Evolutionary conservation across 2,329 filamentous ascomycete species (phyloP).

Genomic region (Rhynchosporium secalis): DNA sequence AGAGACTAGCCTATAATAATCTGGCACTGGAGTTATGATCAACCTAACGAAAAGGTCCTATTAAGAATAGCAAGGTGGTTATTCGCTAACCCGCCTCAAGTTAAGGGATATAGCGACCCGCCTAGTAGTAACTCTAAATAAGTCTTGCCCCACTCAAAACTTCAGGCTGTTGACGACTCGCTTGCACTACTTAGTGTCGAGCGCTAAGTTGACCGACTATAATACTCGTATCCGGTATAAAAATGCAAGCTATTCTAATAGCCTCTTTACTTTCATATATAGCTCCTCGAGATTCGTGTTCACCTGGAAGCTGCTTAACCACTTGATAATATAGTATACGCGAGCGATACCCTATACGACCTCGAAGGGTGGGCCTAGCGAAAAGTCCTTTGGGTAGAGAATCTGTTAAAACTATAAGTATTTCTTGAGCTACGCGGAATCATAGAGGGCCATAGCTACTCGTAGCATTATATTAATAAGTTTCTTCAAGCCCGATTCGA

Average conservation of each 20-base stretch:
- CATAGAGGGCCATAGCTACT: constrained; percentile 24
- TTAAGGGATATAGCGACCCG: not conserved
- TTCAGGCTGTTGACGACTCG: not conserved
- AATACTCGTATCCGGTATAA: not conserved
- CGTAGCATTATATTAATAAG: constrained; percentile 24
- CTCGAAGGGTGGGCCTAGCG: constrained; percentile 11
- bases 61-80: not conserved
- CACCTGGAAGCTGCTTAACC: not conserved
- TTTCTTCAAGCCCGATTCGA: constrained; percentile 20
- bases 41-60: not conserved
- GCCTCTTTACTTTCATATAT: not conserved
- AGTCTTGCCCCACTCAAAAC: not conserved
- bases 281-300: not conserved
- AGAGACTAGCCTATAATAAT: too few relatives aligned
- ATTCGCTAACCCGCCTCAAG: not conserved
- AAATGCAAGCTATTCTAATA: not conserved
- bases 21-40: too few relatives aligned
- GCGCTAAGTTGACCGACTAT: not conserved
- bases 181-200: not conserved
- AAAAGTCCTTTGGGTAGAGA: constrained; percentile 21
- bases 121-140: not conserved
- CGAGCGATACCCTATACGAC: not conserved
- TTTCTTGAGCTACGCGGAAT: constrained; percentile 21
- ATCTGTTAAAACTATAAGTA: constrained; percentile 20
- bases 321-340: not conserved